Evolutionary conservation across 148 eudicot genomes (phyloP), one percentile per base, ranked within the genome.

Genomic region (Chenopodium suecicum): DNA sequence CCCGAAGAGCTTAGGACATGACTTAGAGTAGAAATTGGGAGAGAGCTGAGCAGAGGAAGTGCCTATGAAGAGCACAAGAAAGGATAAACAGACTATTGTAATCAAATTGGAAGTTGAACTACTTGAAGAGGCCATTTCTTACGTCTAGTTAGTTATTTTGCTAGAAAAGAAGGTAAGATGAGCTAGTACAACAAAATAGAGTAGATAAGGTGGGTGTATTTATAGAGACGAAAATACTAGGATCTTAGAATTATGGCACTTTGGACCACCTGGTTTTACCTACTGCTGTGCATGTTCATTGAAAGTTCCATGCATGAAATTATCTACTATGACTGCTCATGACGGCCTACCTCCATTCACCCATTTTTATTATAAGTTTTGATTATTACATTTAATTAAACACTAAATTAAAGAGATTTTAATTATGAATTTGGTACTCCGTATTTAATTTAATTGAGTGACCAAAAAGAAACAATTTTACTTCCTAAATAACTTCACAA

Each of bases 31-130:
- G 79, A 66, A 81, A 75, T 75, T 34, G 1, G 78, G 65, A 27
- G 79, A 75, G 1, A 81, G 83, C 58, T 81, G 83, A 67, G 79
- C 83, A 19, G 63, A 73, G 47, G 7, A 62, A 70, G 79, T 75
- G 7, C 79, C 74, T 16, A 66, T 32, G 2, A 75, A 50, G 41
- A 75, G 32, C 19, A 54, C 74, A 20, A 81, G 34, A 81, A 80
- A 46, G 23, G 3, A 64, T 17, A 73, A 80, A 12, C 29, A 32
- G 20, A 75, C 20, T 1, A 67, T 50, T 68, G 8, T 67, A 13
- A 70, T 23, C 65, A 46, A 11, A 32, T 2, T 60, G 9, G 80
- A 63, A 44, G 70, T 31, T 37, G 80, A 77, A 77, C 50, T 41
- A 73, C 46, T 27, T 10, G 73, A 81, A 29, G 50, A 50, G 48